A percentile compares a stretch with the other conserved stretches of the same genome.
These are phyloP conservation scores for Haematococcus sp. DNA, from an alignment of 139 green algal genomes.

Conservation along the genomic window DNA sequence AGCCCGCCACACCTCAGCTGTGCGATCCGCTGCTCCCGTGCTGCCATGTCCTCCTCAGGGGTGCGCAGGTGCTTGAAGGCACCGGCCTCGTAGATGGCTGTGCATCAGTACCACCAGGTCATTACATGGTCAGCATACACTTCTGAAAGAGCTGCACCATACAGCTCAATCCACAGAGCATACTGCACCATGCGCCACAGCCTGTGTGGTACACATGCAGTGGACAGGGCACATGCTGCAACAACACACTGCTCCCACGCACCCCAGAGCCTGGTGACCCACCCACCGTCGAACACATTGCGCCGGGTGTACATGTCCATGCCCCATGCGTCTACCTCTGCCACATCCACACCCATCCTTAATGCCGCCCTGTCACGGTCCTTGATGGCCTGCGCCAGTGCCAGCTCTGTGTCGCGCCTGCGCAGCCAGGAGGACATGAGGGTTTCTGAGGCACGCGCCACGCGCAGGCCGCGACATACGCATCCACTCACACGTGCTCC, in stretches of 20 bases:
- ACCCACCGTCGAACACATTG: constrained; percentile 72
- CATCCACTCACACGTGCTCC: too few species aligned
- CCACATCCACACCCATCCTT: constrained; percentile 54
- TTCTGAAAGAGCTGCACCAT: too few species aligned
- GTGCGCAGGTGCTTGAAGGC: constrained; percentile 34
- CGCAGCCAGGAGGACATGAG: too few species aligned
- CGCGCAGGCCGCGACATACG: too few species aligned
- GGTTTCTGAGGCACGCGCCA: too few species aligned
- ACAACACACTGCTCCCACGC: not conserved
- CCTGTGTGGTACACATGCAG: too few species aligned
- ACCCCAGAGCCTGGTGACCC: not conserved
- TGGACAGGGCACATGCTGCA: too few species aligned
- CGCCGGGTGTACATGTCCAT: constrained; percentile 83
- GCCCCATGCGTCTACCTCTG: constrained; percentile 78
- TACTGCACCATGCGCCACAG: too few species aligned
- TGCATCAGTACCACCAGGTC: not conserved
- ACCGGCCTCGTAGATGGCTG: constrained; percentile 29
- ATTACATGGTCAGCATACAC: too few species aligned
- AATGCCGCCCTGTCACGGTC: constrained; percentile 27
- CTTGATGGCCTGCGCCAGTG: constrained; percentile 25
- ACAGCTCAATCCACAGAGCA: too few species aligned
- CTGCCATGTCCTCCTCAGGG: not conserved
- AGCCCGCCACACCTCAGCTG: not conserved
- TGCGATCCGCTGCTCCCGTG: constrained; percentile 1
- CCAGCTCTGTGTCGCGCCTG: constrained; percentile 21